These are phyloP conservation scores for Astrocystis sublimbata DNA, from an alignment of 495 filamentous ascomycete genomes.

Conservation along the genomic window DNA sequence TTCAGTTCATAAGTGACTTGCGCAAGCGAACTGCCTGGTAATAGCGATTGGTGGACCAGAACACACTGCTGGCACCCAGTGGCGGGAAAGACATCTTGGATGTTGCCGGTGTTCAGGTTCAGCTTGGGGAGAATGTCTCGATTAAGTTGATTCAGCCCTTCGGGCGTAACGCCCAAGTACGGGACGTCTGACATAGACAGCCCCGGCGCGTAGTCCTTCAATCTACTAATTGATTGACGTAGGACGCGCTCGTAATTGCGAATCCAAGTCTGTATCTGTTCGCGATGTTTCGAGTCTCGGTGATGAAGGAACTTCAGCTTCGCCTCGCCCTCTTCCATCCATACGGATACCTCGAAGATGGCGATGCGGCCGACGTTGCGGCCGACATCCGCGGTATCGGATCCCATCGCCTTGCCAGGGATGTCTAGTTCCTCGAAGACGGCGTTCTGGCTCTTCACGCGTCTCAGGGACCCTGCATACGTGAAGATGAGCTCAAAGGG, in stretches of 20 bases:
- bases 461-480: slow-evolving; percentile 65
- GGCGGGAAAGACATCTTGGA: slow-evolving; percentile 62
- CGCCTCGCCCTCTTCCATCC: slow-evolving; percentile 59
- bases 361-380: slow-evolving; percentile 59
- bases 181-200: slow-evolving; percentile 64
- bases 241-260: slow-evolving; percentile 58
- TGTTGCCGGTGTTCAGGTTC: slow-evolving; percentile 46
- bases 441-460: slow-evolving; percentile 61
- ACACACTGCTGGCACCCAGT: slow-evolving; percentile 70
- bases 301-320: slow-evolving; percentile 68
- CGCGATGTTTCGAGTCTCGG: slow-evolving; percentile 58
- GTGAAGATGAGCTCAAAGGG: slow-evolving; percentile 74
- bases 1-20: slow-evolving; percentile 63
- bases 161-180: slow-evolving; percentile 61
- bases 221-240: slow-evolving; percentile 47
- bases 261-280: slow-evolving; percentile 60
- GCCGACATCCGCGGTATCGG: slow-evolving; percentile 58
- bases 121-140: slow-evolving; percentile 50
- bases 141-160: slow-evolving; percentile 55
- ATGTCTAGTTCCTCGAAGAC: slow-evolving; percentile 59
- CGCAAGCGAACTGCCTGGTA: slow-evolving; percentile 60
- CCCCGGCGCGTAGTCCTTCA: slow-evolving; percentile 51
- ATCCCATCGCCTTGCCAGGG: slow-evolving; percentile 38
- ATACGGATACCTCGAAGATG: slow-evolving; percentile 62
- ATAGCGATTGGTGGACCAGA: slow-evolving; percentile 58